Evolutionary conservation across 768 basidiomycete species (phyloP).

Genomic region (Pleurotus salmoneostramineus): DNA sequence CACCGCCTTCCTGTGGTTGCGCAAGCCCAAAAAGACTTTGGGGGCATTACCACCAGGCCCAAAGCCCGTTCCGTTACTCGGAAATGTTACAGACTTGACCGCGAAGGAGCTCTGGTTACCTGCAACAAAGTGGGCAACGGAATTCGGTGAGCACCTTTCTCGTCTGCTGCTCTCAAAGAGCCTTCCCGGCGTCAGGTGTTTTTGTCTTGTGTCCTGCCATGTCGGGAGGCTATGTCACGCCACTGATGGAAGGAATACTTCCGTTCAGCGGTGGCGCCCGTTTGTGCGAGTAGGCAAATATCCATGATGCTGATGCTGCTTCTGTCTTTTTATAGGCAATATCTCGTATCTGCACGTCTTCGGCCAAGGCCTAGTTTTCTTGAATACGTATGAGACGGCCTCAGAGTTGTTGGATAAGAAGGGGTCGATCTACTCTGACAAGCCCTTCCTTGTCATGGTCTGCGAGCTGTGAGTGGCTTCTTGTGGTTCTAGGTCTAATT

Average conservation of each 20-base stretch:
- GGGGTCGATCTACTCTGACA: slow-evolving; percentile 72
- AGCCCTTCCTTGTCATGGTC: slow-evolving; percentile 64
- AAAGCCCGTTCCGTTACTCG: slow-evolving; percentile 57
- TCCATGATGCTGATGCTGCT: slow-evolving; percentile 4
- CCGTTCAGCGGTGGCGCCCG: not conserved
- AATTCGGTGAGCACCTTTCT: slow-evolving; percentile 46
- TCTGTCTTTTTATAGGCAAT: slow-evolving; percentile 39
- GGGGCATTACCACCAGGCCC: slow-evolving; percentile 63
- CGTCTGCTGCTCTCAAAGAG: not conserved
- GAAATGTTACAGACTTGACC: slow-evolving; percentile 60
- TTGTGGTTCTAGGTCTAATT: slow-evolving; percentile 4
- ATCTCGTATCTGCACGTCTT: slow-evolving; percentile 63
- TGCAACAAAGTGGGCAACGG: slow-evolving; percentile 56
- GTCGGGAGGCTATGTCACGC: not conserved
- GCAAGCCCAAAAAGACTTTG: slow-evolving; percentile 36
- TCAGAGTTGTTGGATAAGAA: slow-evolving; percentile 68
- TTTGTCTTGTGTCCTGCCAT: not conserved
- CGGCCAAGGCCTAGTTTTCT: slow-evolving; percentile 64
- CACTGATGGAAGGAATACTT: not conserved
- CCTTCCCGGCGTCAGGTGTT: not conserved
- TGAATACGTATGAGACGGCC: slow-evolving; percentile 56
- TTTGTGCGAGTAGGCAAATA: not conserved
- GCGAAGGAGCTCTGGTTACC: slow-evolving; percentile 61
- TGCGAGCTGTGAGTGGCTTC: slow-evolving; percentile 56
- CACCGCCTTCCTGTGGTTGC: slow-evolving; percentile 35